Evolutionary conservation across 2,329 filamentous ascomycete species (phyloP), one percentile per base, ranked within the genome.

Genomic region (Aspergillaceae sp.): DNA sequence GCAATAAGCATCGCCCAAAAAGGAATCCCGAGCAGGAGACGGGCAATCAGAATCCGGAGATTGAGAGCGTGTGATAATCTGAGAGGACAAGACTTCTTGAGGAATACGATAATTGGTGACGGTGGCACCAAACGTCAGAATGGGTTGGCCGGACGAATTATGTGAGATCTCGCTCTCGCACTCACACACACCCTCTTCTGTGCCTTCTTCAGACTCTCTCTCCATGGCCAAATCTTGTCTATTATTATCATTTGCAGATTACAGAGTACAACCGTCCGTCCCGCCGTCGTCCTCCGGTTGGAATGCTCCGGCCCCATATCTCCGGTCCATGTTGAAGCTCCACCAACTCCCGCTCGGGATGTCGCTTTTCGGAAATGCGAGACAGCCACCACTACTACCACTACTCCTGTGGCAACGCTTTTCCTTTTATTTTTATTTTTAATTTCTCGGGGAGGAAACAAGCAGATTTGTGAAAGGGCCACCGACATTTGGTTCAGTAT

Each of bases 321-420:
- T 19, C 19, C 19, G 19, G 19, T 19, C 19, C 19, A 19, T 19
- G 19, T 19, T 19, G 10, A 11, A 11, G 26, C 34, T 19, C 36
- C 36, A 38, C 36, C 36, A 9, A 27, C 36, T 9, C 9, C 36
- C 34, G n/a, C 36, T 28, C 36, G 36, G 36, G 36, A 38, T 38
- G 36, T 38, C 36, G 36, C 36, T 38, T 38, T 38, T 38, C 36
- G 36, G 36, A 38, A 38, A 38, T 38, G 36, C 36, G 36, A 38
- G 19, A 38, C 6, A 32, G 30, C 5, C 6, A 6, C 30, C 1
- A 32, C 8, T 32, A 32, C 5, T 32, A 9, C 6, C 30, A 5
- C 36, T 38, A 19, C 19, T 26, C 19, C 3, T 38, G 36, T 38
- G 36, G 36, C 36, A 38, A 38, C 36, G 5, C 9, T 38, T 38